These are phyloP conservation scores for Phyllosticta paracitricarpa DNA, from an alignment of 2,329 filamentous ascomycete genomes.

Conservation along the genomic window DNA sequence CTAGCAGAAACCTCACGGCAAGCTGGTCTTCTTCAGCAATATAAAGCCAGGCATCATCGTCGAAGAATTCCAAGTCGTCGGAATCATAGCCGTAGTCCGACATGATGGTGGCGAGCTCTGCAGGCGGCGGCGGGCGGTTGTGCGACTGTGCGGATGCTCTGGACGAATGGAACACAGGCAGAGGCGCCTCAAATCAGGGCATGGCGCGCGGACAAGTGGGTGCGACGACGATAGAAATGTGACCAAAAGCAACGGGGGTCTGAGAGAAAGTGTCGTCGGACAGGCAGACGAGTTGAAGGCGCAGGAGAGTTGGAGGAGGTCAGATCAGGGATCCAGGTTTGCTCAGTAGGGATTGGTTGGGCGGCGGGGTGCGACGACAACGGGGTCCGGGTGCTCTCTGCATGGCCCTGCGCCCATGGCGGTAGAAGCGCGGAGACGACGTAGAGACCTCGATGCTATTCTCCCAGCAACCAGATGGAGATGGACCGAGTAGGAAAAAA, in stretches of 20 bases:
- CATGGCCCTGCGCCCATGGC: neutral
- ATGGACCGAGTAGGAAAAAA: neutral
- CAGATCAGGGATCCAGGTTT: neutral
- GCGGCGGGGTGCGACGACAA: neutral
- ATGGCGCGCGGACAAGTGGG: neutral
- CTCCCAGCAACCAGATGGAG: neutral
- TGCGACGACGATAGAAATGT: neutral
- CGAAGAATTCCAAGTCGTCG: conserved; percentile 27
- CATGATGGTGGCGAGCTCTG: conserved; percentile 21
- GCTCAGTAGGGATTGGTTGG: neutral
- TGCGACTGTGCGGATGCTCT: neutral
- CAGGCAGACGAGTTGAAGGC: neutral
- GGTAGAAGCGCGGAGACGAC: neutral
- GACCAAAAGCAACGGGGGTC: neutral
- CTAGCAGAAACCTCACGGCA: conserved; percentile 21
- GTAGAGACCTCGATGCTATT: neutral
- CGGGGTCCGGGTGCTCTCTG: neutral
- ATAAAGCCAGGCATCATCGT: conserved; percentile 33
- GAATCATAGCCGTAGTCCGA: conserved; percentile 34
- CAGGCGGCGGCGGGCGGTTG: neutral
- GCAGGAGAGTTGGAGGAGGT: neutral
- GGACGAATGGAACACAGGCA: neutral
- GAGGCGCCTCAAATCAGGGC: neutral
- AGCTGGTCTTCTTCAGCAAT: conserved; percentile 34
- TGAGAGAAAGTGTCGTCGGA: neutral